A percentile compares a stretch with the other conserved stretches of the same genome.
Evolutionary conservation across 2,329 filamentous ascomycete species (phyloP).

Genomic region (Blumeria graminis): DNA sequence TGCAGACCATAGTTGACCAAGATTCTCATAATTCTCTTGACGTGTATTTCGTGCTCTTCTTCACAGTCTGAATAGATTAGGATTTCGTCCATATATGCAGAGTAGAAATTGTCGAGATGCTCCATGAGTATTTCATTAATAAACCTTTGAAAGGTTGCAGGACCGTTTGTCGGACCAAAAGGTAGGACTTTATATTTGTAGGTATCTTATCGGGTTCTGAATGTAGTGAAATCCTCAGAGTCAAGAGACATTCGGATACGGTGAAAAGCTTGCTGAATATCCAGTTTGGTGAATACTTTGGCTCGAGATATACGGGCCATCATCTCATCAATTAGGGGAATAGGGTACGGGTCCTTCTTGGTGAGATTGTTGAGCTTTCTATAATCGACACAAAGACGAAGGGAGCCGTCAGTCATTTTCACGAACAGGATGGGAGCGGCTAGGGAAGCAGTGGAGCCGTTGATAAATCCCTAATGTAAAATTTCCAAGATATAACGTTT

Average conservation of each 20-base stretch:
- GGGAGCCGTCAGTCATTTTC: not conserved
- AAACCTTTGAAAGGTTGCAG: slow-evolving; percentile 1
- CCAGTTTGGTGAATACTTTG: slow-evolving; percentile 1
- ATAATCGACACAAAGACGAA: not conserved
- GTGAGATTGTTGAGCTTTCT: not conserved
- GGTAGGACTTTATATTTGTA: slow-evolving; percentile 2
- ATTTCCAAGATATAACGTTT: not conserved
- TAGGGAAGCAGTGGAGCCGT: not conserved
- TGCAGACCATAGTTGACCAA: not conserved
- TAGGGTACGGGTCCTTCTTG: not conserved
- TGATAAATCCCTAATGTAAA: not conserved
- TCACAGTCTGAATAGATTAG: slow-evolving; percentile 3
- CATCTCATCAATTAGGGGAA: not conserved
- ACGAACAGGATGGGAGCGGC: not conserved
- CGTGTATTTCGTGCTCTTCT: not conserved
- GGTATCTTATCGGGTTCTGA: not conserved
- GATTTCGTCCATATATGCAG: not conserved
- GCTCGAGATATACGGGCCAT: not conserved
- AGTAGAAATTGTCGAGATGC: slow-evolving; percentile 1
- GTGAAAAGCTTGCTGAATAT: slow-evolving; percentile 1
- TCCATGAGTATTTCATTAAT: not conserved
- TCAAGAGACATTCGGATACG: not conserved
- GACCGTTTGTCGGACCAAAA: not conserved
- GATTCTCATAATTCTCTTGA: not conserved
- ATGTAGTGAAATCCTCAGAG: not conserved